Percentiles rank a stretch among this genome's conserved stretches.
phyloP scores from a whole-genome alignment of 352 stramenopile genomes.

The Phytophthora cajani region DNA sequence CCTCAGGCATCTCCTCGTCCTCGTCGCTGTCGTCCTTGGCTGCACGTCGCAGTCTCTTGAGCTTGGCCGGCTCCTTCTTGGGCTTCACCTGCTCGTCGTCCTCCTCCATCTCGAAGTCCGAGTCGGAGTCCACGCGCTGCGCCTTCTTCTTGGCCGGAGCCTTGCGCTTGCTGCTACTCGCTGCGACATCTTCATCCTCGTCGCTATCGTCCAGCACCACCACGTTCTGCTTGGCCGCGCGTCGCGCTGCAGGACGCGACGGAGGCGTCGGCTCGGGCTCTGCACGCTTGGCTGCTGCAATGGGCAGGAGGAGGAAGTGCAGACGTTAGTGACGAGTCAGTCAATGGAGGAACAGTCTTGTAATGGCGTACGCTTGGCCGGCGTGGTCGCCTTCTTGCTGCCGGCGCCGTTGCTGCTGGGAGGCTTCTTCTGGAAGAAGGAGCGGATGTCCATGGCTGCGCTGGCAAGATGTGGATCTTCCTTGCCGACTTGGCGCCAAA shows the following conservation, averaged over 20 bases:
- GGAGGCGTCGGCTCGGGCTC: slow-evolving; percentile 44
- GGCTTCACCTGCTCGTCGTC: slow-evolving; percentile 25
- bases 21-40: slow-evolving; percentile 18
- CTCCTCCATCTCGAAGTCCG: slow-evolving; percentile 50
- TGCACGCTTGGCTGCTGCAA: slow-evolving; percentile 21
- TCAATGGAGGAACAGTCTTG: not conserved
- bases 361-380: slow-evolving; percentile 33
- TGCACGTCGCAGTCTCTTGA: slow-evolving; percentile 23
- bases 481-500: slow-evolving; percentile 31
- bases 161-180: slow-evolving; percentile 29
- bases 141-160: slow-evolving; percentile 32
- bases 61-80: slow-evolving; percentile 18
- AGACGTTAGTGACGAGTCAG: slow-evolving; percentile 6
- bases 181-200: slow-evolving; percentile 37
- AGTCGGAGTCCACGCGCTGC: slow-evolving; percentile 36
- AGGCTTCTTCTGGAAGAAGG: slow-evolving; percentile 79
- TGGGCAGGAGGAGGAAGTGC: not conserved
- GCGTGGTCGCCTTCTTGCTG: slow-evolving; percentile 35
- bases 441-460: slow-evolving; percentile 78
- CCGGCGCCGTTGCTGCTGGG: slow-evolving; percentile 15
- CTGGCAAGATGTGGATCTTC: slow-evolving; percentile 25
- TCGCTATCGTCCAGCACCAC: slow-evolving; percentile 70
- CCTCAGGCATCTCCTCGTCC: slow-evolving; percentile 33
- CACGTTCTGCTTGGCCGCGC: slow-evolving; percentile 47
- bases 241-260: slow-evolving; percentile 23